Conservation (phyloP, 2,329 filamentous ascomycete genomes). For the Sordariomycetes sp. region DNA sequence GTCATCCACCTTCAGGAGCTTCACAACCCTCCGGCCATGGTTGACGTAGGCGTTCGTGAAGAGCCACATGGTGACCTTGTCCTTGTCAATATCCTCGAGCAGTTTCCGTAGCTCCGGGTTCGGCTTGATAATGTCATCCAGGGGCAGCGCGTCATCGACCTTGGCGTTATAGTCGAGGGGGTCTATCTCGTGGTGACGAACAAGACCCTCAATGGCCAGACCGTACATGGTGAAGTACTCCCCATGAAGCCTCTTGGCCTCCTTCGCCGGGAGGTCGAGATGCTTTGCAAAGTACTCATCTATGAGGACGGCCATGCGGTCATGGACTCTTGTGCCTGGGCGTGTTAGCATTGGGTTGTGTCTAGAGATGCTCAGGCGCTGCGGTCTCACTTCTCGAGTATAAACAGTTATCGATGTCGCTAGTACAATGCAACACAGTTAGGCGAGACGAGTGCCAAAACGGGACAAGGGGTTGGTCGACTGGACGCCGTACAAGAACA, state of each 20-base stretch:
- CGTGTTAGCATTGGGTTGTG: neutral
- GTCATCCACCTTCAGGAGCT: constrained; percentile 71
- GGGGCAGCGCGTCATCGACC: constrained; percentile 87
- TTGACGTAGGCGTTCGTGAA: constrained; percentile 94
- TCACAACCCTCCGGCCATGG: constrained; percentile 74
- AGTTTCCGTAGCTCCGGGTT: constrained; percentile 64
- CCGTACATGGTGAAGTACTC: constrained; percentile 96
- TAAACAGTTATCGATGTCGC: constrained; percentile 97
- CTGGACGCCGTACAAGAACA: constrained; percentile 28
- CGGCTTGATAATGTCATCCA: constrained; percentile 75
- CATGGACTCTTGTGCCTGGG: constrained; percentile 66
- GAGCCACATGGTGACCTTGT: constrained; percentile 82
- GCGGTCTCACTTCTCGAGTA: constrained; percentile 66
- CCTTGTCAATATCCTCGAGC: constrained; percentile 71
- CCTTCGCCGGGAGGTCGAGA: constrained; percentile 60
- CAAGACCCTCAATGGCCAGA: constrained; percentile 90
- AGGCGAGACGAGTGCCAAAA: no score
- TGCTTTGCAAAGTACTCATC: constrained; percentile 54
- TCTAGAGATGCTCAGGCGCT: neutral
- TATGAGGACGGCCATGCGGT: constrained; percentile 81
- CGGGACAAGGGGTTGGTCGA: neutral
- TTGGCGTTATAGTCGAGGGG: constrained; percentile 88
- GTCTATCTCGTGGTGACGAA: constrained; percentile 90
- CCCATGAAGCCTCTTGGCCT: constrained; percentile 76
- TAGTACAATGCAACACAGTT: constrained; percentile 22